A percentile compares a stretch with the other conserved stretches of the same genome.
phyloP scores from a whole-genome alignment of 1,284 basidiomycete genomes.

The Melampsora larici-populina region DNA sequence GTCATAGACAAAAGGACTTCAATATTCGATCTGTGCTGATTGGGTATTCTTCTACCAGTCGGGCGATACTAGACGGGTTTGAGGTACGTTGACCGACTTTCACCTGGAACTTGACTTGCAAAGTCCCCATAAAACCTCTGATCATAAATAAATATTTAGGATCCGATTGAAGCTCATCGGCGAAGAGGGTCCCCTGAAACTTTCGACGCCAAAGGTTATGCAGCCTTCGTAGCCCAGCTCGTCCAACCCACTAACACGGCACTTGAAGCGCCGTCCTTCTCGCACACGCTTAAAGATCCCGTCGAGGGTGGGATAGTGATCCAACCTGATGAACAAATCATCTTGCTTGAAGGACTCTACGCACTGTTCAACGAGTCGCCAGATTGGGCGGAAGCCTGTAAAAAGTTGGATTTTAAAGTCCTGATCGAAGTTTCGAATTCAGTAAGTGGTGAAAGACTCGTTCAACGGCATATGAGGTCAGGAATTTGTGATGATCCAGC shows the following conservation, averaged over 20 bases:
- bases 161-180: slow-evolving; percentile 24
- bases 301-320: background rate
- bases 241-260: background rate
- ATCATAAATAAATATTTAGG: background rate
- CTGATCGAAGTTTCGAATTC: background rate
- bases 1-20: no score
- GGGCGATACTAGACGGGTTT: slow-evolving; percentile 20
- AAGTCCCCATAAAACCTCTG: background rate
- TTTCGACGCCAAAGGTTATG: slow-evolving; percentile 10
- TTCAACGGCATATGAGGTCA: slow-evolving; percentile 15
- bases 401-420: slow-evolving; percentile 5
- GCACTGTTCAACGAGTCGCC: background rate
- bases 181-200: slow-evolving; percentile 22
- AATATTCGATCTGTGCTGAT: background rate
- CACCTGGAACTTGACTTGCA: background rate
- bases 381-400: slow-evolving; percentile 4
- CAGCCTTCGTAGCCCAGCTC: background rate
- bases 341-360: slow-evolving; percentile 36
- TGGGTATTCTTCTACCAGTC: background rate
- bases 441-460: background rate
- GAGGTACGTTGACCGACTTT: background rate
- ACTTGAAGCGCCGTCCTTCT: slow-evolving; percentile 25
- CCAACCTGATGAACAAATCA: slow-evolving; percentile 4
- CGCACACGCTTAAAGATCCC: slow-evolving; percentile 30
- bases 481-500: background rate